Evolutionary conservation across 805 yeast genomes (phyloP), one percentile per base, ranked within the genome.

Genomic region (Candida orba): DNA sequence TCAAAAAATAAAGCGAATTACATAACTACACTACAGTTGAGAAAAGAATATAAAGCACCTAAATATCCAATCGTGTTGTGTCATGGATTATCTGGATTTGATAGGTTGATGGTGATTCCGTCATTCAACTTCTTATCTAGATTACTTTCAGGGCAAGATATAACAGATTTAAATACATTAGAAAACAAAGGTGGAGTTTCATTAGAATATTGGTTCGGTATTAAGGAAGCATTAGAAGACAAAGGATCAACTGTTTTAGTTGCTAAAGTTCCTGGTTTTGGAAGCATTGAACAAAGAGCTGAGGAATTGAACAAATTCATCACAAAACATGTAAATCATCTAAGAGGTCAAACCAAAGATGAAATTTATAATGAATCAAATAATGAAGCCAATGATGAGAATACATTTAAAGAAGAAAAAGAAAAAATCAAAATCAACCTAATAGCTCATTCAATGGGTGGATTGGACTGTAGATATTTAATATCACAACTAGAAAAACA

Each of bases 401-500:
- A 17, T 4, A 33, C 14, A 9, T 33, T 33, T 13, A 40, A 52
- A 18, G 45, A 52, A 23, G 48, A 50, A 10, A 52, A 54, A 14
- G 59, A 62, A 23, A 66, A 65, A 12, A 50, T 78, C 18, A 79
- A 78, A 46, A 71, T 89, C 14, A 90, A 90, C 56, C 59, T 89
- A 36, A 70, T 89, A 23, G 93, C 93, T 6, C 97, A 89, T 58
- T 87, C 96, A 0, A 88, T 89, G 96, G 97, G 97, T 6, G 97
- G 97, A 0, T 65, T 89, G 27, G 96, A 90, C 57, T 77, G 89
- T 30, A 66, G 97, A 41, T 86, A 79, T 57, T 62, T 90, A 50
- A 84, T 88, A 2, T 72, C 85, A 1, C 67, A 73, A 39, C 58
- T 84, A 4, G 65, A 59, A 45, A 41, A 54, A 36, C 58, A 65